Evolutionary conservation across 1,284 basidiomycete species (phyloP), one percentile per base, ranked within the genome.

Genomic region (Moniliophthora roreri): DNA sequence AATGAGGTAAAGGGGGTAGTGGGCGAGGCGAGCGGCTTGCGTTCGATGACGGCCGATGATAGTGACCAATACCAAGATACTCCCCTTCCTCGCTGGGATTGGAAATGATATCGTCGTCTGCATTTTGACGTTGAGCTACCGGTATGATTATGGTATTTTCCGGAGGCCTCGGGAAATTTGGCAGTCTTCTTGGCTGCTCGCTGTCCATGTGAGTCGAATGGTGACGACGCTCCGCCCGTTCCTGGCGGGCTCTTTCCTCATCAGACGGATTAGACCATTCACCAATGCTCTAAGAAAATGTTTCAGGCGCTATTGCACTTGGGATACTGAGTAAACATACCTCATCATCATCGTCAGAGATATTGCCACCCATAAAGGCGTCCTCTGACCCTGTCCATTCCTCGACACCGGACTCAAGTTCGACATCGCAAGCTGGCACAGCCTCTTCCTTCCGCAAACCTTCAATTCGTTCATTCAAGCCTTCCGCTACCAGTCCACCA

Each of bases 221-320:
- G 54, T 80, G 66, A 47, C 85, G 82, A 38, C 84, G 81, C 39
- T 86, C 79, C 24, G 80, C 69, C 38, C 88, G 81, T 32, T 79
- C 70, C 58, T 84, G 83, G 24, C 89, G 80, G 2, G 85, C 89
- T 34, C 85, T 78, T 64, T 92, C 89, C 68, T 92, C 89, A 61
- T 92, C 89, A 11, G 89, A 92, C 16, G 89, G 89, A 63, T 92
- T 92, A n/a, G 89, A 92, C 80, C 81, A 92, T 72, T 92, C 89
- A 26, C 88, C 89, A 48, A 90, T 85, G 60, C 87, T 91, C 85
- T 89, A 72, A 34, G 11, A 38, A 45, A 26, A 51, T 11, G 40
- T 50, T 49, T 32, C 40, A 46, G 10, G n/a, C 37, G 47, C 62
- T 53, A 40, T 52, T 41, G 52, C n/a, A n/a, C 53, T 48, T 47